phyloP scores from a whole-genome alignment of 202 grass and related monocot species.

The Alloteropsis angusta region DNA sequence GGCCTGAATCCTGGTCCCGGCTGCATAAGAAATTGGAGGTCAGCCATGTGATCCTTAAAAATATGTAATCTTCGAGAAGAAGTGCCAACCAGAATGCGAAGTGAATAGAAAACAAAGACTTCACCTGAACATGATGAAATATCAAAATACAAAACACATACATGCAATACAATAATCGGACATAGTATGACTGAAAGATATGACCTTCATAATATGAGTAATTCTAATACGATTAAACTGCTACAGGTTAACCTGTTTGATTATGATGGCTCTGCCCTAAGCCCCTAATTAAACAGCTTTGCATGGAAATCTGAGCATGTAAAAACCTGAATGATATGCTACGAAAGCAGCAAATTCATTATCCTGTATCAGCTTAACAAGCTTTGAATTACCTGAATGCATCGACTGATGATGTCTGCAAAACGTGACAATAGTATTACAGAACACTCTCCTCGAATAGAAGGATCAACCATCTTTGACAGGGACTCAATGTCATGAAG shows the following conservation, averaged over 20 bases:
- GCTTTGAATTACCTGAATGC: slow-evolving; percentile 48
- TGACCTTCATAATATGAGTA: background rate
- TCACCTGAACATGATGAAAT: background rate
- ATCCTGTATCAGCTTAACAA: background rate
- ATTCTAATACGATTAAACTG: background rate
- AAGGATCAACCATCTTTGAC: slow-evolving; percentile 80
- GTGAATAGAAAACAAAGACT: slow-evolving; percentile 7
- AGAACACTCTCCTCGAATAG: slow-evolving; percentile 72
- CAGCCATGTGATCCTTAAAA: slow-evolving; percentile 13
- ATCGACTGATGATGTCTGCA: slow-evolving; percentile 75
- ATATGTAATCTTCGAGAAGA: background rate
- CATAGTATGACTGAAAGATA: background rate
- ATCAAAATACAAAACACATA: slow-evolving; percentile 5
- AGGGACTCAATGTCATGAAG: slow-evolving; percentile 91
- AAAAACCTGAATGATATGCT: slow-evolving; percentile 2
- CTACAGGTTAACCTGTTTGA: background rate
- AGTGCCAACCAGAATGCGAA: background rate
- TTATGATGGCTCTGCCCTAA: slow-evolving; percentile 3
- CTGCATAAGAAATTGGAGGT: slow-evolving; percentile 53
- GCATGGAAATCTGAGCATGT: background rate
- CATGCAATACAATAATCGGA: background rate
- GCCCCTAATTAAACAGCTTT: background rate
- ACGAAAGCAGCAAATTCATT: background rate
- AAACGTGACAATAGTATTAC: slow-evolving; percentile 70
- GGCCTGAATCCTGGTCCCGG: slow-evolving; percentile 48